Conservation (phyloP, 1,284 basidiomycete species). For the Apiotrichum laibachii region DNA sequence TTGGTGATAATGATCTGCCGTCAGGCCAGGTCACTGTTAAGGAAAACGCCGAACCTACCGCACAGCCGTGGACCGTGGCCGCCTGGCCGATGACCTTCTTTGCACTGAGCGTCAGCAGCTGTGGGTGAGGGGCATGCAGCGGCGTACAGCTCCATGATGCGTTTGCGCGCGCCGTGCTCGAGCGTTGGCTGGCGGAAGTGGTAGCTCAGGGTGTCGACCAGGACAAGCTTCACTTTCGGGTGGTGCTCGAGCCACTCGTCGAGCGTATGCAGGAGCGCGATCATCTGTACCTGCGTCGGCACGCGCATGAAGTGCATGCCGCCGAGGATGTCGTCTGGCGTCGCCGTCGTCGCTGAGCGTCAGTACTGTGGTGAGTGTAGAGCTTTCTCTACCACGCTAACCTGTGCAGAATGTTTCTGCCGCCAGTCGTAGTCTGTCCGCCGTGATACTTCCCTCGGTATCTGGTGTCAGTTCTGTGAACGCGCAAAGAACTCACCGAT, state of each 20-base stretch:
- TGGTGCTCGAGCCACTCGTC: constrained; percentile 45
- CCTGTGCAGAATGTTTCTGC: constrained; percentile 10
- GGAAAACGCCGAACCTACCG: constrained; percentile 28
- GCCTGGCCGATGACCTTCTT: constrained; percentile 45
- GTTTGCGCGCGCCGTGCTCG: constrained; percentile 31
- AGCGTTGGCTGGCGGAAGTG: constrained; percentile 49
- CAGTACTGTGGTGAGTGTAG: too few relatives aligned
- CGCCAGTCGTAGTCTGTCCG: constrained; percentile 31
- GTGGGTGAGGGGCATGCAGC: neutral
- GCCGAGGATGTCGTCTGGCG: constrained; percentile 17
- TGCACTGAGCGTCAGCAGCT: constrained; percentile 25
- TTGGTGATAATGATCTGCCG: constrained; percentile 43
- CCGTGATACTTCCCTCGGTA: constrained; percentile 45
- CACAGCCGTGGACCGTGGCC: constrained; percentile 38
- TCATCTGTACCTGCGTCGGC: constrained; percentile 46
- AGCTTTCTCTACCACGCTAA: neutral
- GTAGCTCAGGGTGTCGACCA: constrained; percentile 49
- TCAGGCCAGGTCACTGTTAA: too few relatives aligned
- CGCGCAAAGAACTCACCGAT: constrained; percentile 35
- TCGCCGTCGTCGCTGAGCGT: too few relatives aligned
- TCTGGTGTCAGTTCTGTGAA: constrained; percentile 26
- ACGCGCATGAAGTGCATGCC: constrained; percentile 48
- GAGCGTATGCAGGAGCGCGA: constrained; percentile 43
- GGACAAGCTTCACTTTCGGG: constrained; percentile 44
- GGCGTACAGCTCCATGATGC: constrained; percentile 46